phyloP scores from a whole-genome alignment of 2,329 filamentous ascomycete genomes.

The Botryotinia convoluta region DNA sequence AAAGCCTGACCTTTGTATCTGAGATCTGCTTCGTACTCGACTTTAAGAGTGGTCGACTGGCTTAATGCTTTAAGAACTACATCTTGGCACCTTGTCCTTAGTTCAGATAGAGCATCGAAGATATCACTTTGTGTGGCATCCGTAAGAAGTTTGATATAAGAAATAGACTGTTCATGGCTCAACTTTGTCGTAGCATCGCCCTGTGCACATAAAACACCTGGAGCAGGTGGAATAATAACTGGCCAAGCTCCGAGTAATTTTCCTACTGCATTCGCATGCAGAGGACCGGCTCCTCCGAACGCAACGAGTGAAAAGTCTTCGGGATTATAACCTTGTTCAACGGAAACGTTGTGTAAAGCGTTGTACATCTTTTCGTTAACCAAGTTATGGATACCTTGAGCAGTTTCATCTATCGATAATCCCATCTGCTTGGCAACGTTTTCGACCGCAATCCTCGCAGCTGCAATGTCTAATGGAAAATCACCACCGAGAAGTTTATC shows the following conservation, averaged over 20 bases:
- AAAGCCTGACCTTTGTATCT: slow-evolving; percentile 15
- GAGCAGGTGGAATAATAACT: slow-evolving; percentile 11
- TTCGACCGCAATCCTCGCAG: slow-evolving; percentile 4
- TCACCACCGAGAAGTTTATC: slow-evolving; percentile 10
- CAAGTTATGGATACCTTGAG: slow-evolving; percentile 12
- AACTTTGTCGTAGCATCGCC: slow-evolving; percentile 13
- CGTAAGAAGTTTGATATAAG: background rate
- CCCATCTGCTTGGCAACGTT: slow-evolving; percentile 8
- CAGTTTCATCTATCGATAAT: slow-evolving; percentile 10
- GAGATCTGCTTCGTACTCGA: slow-evolving; percentile 12
- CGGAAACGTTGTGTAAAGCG: slow-evolving; percentile 4
- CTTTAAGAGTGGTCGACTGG: background rate
- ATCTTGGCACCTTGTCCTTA: slow-evolving; percentile 1
- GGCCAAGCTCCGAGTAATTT: slow-evolving; percentile 14
- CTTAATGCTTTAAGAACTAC: slow-evolving; percentile 1
- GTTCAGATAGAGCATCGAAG: background rate
- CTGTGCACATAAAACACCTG: slow-evolving; percentile 14
- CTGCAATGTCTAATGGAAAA: slow-evolving; percentile 9
- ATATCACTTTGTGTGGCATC: background rate
- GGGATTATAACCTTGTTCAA: slow-evolving; percentile 16
- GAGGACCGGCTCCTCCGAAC: slow-evolving; percentile 10
- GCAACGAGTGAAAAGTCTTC: slow-evolving; percentile 13
- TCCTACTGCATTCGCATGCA: slow-evolving; percentile 15
- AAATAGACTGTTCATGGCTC: slow-evolving; percentile 11
- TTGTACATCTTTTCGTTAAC: slow-evolving; percentile 16